Evolutionary conservation across 306 rosid genomes (phyloP), one percentile per base, ranked within the genome.

Genomic region (Cyamopsis tetragonoloba): DNA sequence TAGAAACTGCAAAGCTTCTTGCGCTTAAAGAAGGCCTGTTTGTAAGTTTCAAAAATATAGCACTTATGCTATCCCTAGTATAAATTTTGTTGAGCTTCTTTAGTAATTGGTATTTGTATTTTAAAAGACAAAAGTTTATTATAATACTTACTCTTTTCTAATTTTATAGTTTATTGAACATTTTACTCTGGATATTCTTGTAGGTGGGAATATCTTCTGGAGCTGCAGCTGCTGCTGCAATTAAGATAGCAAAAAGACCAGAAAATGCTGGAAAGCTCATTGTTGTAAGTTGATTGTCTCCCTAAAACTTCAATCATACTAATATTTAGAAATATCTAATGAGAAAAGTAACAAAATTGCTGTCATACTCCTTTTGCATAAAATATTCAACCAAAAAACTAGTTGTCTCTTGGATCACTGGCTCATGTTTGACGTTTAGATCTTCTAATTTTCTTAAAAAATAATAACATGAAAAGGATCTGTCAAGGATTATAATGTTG

Each of bases 191-290:
- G 62, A 24, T 57, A 38, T 69, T 59, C 37, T 65, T 74, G 49
- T 66, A 88, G 95, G 95, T 85, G 66, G 91, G 95, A 62, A 83
- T 88, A 68, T 85, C 95, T 39, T 83, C 89, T 28, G 95, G 91
- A 55, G 95, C 91, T 47, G 91, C 91, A 1, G 83, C 95, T 0
- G 91, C 91, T 0, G 91, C 91, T 26, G 95, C 91, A 9, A 62
- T 88, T 47, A 75, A 73, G 76, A 43, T 88, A 69, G 95, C 95
- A 41, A 81, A 83, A 77, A 81, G 83, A 55, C 84, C 87, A 65
- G 89, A 88, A 68, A 77, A 81, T 73, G 85, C 89, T 41, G 89
- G 91, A 59, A 88, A 88, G 74, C 91, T 88, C 75, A 79, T 88
- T 57, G 86, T 88, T 11, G 95, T 88, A 83, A 85, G 95, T 85